Percentiles rank a stretch among this genome's conserved stretches.
These are phyloP conservation scores for Sesbania bispinosa DNA, from an alignment of 306 rosid species.

Conservation along the genomic window DNA sequence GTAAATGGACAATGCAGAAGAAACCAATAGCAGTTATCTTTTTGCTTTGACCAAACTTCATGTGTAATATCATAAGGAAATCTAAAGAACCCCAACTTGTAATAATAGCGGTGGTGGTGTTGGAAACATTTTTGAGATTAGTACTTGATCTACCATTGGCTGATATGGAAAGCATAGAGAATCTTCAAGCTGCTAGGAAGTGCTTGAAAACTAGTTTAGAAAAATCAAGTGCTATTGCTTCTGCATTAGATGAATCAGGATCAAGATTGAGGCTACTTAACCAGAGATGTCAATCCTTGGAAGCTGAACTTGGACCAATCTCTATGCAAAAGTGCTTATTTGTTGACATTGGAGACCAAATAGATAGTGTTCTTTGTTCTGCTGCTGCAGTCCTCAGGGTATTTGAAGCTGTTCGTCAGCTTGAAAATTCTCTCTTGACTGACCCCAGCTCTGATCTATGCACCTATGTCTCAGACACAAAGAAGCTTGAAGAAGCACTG, in stretches of 20 bases:
- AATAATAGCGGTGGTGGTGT: not conserved
- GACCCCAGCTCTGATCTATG: constrained; percentile 40
- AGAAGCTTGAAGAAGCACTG: constrained; percentile 52
- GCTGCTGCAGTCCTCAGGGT: constrained; percentile 50
- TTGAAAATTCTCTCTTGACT: constrained; percentile 36
- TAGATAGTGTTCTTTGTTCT: constrained; percentile 45
- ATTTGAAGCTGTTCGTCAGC: constrained; percentile 42
- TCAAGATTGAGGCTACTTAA: constrained; percentile 34
- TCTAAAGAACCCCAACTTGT: not conserved
- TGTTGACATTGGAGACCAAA: constrained; percentile 33
- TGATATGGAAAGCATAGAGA: constrained; percentile 26
- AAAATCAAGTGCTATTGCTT: constrained; percentile 39
- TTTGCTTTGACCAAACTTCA: constrained; percentile 9
- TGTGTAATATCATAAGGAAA: no score
- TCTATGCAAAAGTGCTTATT: constrained; percentile 11
- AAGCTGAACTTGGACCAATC: constrained; percentile 30
- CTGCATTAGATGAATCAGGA: no score
- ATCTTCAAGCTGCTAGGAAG: constrained; percentile 35
- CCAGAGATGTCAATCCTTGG: constrained; percentile 39
- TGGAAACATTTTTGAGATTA: constrained; percentile 23
- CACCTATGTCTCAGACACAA: constrained; percentile 34
- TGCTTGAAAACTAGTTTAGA: constrained; percentile 46
- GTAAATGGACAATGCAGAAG: constrained; percentile 34
- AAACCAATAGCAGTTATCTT: constrained; percentile 27
- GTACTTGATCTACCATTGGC: constrained; percentile 27